A percentile compares a stretch with the other conserved stretches of the same genome.
phyloP scores from a whole-genome alignment of 2,329 filamentous ascomycete genomes.

The Trichophyton schoenleinii region DNA sequence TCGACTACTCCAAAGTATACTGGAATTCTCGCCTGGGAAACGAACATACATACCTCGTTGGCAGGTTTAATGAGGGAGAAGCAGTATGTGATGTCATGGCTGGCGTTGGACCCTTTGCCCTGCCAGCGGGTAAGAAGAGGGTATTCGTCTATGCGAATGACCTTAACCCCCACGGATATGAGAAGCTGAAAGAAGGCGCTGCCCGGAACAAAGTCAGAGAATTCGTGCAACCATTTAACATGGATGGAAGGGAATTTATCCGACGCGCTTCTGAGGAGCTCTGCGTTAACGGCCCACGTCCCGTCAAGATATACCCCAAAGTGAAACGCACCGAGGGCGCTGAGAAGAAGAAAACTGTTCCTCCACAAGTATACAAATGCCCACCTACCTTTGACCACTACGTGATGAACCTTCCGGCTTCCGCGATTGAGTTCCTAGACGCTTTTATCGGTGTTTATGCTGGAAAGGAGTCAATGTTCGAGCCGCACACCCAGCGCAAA shows the following conservation, averaged over 20 bases:
- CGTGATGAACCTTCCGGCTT: constrained; percentile 93
- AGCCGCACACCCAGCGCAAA: constrained; percentile 43
- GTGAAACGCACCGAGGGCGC: constrained; percentile 15
- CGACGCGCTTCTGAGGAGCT: constrained; percentile 50
- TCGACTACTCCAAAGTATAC: constrained; percentile 94
- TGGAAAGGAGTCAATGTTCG: constrained; percentile 55
- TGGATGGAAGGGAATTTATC: constrained; percentile 74
- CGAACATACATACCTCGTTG: constrained; percentile 71
- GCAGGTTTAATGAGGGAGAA: constrained; percentile 67
- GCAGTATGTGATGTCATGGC: constrained; percentile 96
- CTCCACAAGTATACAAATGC: constrained; percentile 26
- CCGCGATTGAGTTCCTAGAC: constrained; percentile 70
- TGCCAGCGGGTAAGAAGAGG: constrained; percentile 77
- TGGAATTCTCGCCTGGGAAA: constrained; percentile 90
- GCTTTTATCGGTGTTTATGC: constrained; percentile 68
- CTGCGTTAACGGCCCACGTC: constrained; percentile 37
- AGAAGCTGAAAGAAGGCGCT: constrained; percentile 57
- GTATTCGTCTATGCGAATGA: constrained; percentile 97
- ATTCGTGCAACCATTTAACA: constrained; percentile 68
- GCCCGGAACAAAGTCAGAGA: constrained; percentile 63
- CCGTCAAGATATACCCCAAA: constrained; percentile 41
- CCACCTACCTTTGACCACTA: constrained; percentile 80
- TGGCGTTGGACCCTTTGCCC: constrained; percentile 86
- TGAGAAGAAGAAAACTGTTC: constrained; percentile 12
- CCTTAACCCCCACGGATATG: constrained; percentile 80